Conservation (phyloP, 179 eudicot species). For the Patellifolia procumbens region DNA sequence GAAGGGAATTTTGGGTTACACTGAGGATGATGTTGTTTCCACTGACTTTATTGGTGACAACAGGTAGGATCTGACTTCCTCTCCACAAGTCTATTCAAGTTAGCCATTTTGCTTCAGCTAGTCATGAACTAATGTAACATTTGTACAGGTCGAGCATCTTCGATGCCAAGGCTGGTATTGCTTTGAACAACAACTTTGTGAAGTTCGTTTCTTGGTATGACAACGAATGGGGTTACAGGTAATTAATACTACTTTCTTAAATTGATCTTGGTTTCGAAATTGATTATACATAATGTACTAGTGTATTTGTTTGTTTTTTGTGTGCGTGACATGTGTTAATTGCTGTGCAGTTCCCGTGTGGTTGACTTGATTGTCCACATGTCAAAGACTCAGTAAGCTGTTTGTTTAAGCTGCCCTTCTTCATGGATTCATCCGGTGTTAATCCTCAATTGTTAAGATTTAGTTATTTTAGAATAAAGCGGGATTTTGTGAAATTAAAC, state of each 20-base stretch:
- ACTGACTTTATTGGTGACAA: slow-evolving; percentile 72
- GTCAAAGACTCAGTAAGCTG: slow-evolving; percentile 39
- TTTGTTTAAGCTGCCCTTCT: slow-evolving; percentile 4
- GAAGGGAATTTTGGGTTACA: slow-evolving; percentile 75
- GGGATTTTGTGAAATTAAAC: slow-evolving; percentile 18
- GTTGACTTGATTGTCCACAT: slow-evolving; percentile 70
- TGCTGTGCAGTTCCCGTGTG: slow-evolving; percentile 59
- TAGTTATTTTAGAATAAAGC: slow-evolving; percentile 20
- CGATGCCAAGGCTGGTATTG: slow-evolving; percentile 82
- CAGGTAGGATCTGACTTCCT: slow-evolving; percentile 37
- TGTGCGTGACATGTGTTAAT: neutral
- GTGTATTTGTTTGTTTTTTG: neutral
- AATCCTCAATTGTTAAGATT: slow-evolving; percentile 14
- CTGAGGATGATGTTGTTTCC: slow-evolving; percentile 72
- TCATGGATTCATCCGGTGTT: neutral
- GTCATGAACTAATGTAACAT: neutral
- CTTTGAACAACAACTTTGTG: slow-evolving; percentile 52
- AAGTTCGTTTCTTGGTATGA: slow-evolving; percentile 74
- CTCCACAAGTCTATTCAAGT: neutral
- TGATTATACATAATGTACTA: neutral
- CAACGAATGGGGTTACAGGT: slow-evolving; percentile 84
- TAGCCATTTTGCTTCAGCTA: neutral
- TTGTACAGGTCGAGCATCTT: slow-evolving; percentile 67
- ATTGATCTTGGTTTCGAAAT: neutral
- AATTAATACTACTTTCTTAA: neutral